These are phyloP conservation scores for Amanita pseudoporphyria DNA, from an alignment of 768 basidiomycete genomes.

Conservation along the genomic window DNA sequence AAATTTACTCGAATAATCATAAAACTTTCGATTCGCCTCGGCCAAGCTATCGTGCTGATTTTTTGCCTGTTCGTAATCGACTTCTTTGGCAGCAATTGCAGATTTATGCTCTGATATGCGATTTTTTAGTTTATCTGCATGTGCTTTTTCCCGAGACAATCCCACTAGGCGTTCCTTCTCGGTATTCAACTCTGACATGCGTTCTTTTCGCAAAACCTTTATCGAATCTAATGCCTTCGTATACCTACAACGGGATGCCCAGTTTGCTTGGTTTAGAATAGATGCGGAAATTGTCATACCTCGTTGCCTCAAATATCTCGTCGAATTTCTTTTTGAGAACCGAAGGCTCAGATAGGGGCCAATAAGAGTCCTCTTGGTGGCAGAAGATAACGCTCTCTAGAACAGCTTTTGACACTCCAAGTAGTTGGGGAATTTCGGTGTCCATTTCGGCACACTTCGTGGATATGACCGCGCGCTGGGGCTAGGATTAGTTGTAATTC, in stretches of 20 bases:
- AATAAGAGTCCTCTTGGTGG: constrained; percentile 98
- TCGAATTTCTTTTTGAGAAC: constrained; percentile 98
- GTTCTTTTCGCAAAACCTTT: constrained; percentile 84
- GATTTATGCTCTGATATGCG: constrained; percentile 54
- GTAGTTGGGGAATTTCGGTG: constrained; percentile 80
- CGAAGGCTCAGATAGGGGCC: constrained; percentile 90
- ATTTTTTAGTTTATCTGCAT: constrained; percentile 73
- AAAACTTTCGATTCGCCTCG: constrained; percentile 66
- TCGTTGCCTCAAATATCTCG: constrained; percentile 98
- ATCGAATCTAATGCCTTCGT: constrained; percentile 95
- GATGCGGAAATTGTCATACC: constrained; percentile 34
- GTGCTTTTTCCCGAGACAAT: constrained; percentile 72
- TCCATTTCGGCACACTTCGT: constrained; percentile 99
- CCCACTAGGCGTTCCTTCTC: constrained; percentile 82
- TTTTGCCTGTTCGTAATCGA: constrained; percentile 64
- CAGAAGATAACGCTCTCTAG: constrained; percentile 99
- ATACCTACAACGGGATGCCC: constrained; percentile 49
- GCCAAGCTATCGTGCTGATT: constrained; percentile 54
- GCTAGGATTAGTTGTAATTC: background rate
- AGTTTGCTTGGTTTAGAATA: background rate
- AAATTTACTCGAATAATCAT: constrained; percentile 78
- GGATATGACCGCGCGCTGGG: constrained; percentile 79
- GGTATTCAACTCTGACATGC: constrained; percentile 81
- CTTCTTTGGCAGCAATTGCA: constrained; percentile 58
- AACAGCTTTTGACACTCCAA: constrained; percentile 98